Evolutionary conservation across 208 protist species (phyloP).

Genomic region (Trypanosoma brucei): DNA sequence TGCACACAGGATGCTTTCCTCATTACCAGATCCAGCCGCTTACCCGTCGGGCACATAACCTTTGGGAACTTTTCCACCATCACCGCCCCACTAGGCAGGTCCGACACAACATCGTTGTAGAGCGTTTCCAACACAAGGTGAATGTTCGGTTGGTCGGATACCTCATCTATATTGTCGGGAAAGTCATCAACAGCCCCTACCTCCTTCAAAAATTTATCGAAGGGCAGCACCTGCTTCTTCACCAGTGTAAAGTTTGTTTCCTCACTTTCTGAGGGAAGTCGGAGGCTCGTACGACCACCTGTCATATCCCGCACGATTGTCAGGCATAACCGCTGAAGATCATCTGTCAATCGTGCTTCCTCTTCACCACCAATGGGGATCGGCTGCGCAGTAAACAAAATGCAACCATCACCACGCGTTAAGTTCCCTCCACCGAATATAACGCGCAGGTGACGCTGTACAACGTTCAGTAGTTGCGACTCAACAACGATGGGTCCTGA

Average conservation of each 20-base stretch:
- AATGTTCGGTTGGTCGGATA: slow-evolving; percentile 42
- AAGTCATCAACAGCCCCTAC: slow-evolving; percentile 12
- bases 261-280: slow-evolving; percentile 52
- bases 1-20: slow-evolving; percentile 55
- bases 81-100: slow-evolving; percentile 35
- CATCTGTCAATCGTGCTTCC: slow-evolving; percentile 30
- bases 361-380: slow-evolving; percentile 22
- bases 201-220: slow-evolving; percentile 52
- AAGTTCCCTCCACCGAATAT: slow-evolving; percentile 55
- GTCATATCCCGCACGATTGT: slow-evolving; percentile 79
- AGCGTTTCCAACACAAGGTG: slow-evolving; percentile 79
- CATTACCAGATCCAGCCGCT: slow-evolving; percentile 70
- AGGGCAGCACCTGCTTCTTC: slow-evolving; percentile 29
- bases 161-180: slow-evolving; percentile 25
- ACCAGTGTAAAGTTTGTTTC: slow-evolving; percentile 68
- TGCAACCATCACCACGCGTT: slow-evolving; percentile 74
- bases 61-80: slow-evolving; percentile 69
- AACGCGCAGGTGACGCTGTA: slow-evolving; percentile 82
- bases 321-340: slow-evolving; percentile 73
- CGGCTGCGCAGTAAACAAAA: slow-evolving; percentile 63
- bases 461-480: slow-evolving; percentile 73
- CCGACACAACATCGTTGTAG: slow-evolving; percentile 69
- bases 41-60: slow-evolving; percentile 62
- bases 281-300: slow-evolving; percentile 39
- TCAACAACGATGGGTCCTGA: slow-evolving; percentile 63